Evolutionary conservation across 495 filamentous ascomycete species (phyloP).

Genomic region (Aspergillus sparsus): DNA sequence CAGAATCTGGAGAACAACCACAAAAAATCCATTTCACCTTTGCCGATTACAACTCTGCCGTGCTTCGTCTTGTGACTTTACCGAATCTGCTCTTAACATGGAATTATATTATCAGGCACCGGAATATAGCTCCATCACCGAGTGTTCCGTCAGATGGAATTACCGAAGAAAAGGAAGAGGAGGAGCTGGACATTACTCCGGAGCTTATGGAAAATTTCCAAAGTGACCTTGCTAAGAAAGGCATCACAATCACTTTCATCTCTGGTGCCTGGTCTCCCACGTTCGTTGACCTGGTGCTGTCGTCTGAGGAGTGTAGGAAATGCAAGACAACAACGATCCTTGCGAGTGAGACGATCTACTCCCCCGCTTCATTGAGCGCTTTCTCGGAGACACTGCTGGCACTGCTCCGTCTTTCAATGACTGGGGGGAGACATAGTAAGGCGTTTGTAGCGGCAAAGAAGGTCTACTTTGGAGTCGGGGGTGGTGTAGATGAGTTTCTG

Average conservation of each 20-base stretch:
- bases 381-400: conserved; percentile 74
- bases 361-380: conserved; percentile 65
- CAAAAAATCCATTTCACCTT: conserved; percentile 63
- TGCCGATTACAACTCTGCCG: conserved; percentile 86
- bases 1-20: conserved; percentile 24
- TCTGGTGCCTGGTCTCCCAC: conserved; percentile 80
- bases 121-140: conserved; percentile 14
- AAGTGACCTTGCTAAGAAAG: conserved; percentile 51
- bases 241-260: conserved; percentile 69
- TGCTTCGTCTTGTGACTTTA: conserved; percentile 82
- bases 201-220: conserved; percentile 64
- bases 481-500: conserved; percentile 87
- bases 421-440: conserved; percentile 42
- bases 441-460: conserved; percentile 89
- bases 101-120: conserved; percentile 44
- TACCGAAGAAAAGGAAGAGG: conserved; percentile 44
- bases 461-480: conserved; percentile 96
- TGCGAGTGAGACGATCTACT: conserved; percentile 95
- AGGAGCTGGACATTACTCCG: conserved; percentile 73
- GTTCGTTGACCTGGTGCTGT: conserved; percentile 60
- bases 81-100: conserved; percentile 87
- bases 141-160: conserved; percentile 5
- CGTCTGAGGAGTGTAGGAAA: conserved; percentile 13
- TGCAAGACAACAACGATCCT: conserved; percentile 61
- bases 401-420: conserved; percentile 56